Percentiles rank a stretch among this genome's conserved stretches.
Evolutionary conservation across 2,329 filamentous ascomycete species (phyloP).

Genomic region (Paecilomyces formosus): DNA sequence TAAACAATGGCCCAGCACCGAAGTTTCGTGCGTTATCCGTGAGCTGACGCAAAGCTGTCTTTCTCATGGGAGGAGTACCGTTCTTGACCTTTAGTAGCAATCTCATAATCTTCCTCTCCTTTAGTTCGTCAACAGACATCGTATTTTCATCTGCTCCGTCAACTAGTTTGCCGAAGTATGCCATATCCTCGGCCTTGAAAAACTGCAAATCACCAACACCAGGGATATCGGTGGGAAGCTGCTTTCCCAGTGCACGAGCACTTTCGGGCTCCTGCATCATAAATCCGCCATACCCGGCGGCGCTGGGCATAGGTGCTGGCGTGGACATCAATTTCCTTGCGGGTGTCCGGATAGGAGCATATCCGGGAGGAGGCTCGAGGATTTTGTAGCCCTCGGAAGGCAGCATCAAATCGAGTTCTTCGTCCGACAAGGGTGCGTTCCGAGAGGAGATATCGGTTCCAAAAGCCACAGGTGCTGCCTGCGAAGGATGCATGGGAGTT

Average conservation of each 20-base stretch:
- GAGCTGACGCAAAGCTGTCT: conserved; percentile 92
- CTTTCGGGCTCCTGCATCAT: conserved; percentile 97
- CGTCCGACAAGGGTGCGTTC: conserved; percentile 79
- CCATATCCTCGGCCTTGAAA: conserved; percentile 98
- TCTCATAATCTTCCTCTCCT: conserved; percentile 98
- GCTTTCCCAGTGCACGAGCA: conserved; percentile 73
- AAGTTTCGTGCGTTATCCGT: conserved; percentile 97
- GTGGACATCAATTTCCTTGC: conserved; percentile 69
- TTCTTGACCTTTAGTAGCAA: conserved; percentile 98
- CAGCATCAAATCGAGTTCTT: conserved; percentile 86
- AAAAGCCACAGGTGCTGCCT: conserved; percentile 57
- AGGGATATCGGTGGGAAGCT: conserved; percentile 89
- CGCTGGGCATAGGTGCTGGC: conserved; percentile 53
- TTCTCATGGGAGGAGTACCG: conserved; percentile 95
- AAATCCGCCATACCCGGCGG: conserved; percentile 67
- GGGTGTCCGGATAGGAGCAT: conserved; percentile 72
- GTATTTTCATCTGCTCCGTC: conserved; percentile 88
- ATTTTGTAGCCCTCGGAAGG: conserved; percentile 90
- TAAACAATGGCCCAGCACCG: conserved; percentile 87
- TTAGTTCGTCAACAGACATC: conserved; percentile 88
- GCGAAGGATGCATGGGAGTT: conserved; percentile 68
- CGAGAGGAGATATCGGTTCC: conserved; percentile 74
- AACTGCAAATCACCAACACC: conserved; percentile 95
- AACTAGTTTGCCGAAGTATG: conserved; percentile 95
- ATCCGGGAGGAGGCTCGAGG: conserved; percentile 82